Conservation (phyloP, 805 yeast species). For the Starmerella potacharoeniae region DNA sequence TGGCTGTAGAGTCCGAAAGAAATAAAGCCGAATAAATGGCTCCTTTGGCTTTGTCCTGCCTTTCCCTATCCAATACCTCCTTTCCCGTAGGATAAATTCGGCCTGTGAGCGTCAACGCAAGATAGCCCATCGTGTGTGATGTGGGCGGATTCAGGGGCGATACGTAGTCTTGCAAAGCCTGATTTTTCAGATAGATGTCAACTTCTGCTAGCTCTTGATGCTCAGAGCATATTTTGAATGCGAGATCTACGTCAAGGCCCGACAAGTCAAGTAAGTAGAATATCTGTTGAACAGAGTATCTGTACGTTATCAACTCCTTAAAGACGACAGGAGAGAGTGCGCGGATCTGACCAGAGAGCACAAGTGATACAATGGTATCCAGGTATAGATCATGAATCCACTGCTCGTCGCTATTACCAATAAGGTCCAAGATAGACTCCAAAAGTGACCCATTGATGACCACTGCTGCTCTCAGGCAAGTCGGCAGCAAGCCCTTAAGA, state of each 20-base stretch:
- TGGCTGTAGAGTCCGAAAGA: conserved; percentile 28
- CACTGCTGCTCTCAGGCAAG: conserved; percentile 33
- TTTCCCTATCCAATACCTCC: conserved; percentile 28
- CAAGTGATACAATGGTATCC: conserved; percentile 40
- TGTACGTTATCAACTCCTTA: conserved; percentile 43
- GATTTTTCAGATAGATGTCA: conserved; percentile 59
- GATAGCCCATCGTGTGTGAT: conserved; percentile 38
- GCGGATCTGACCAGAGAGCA: conserved; percentile 37
- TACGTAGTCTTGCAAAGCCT: conserved; percentile 53
- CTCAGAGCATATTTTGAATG: conserved; percentile 49
- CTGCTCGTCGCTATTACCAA: conserved; percentile 26
- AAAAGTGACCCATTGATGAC: conserved; percentile 27
- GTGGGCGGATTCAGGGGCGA: conserved; percentile 20
- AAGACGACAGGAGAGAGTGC: conserved; percentile 53
- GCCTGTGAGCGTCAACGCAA: conserved; percentile 62
- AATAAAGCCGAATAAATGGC: conserved; percentile 48
- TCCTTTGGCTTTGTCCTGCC: conserved; percentile 35
- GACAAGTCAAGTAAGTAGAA: conserved; percentile 57
- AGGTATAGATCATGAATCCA: conserved; percentile 36
- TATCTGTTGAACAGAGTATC: conserved; percentile 47
- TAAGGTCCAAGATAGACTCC: conserved; percentile 38
- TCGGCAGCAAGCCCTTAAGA: conserved; percentile 29
- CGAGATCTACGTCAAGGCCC: conserved; percentile 65
- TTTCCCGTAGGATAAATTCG: conserved; percentile 65
- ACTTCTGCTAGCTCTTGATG: conserved; percentile 47